phyloP scores from a whole-genome alignment of 805 yeast genomes.

The Blastobotrys chiropterorum region DNA sequence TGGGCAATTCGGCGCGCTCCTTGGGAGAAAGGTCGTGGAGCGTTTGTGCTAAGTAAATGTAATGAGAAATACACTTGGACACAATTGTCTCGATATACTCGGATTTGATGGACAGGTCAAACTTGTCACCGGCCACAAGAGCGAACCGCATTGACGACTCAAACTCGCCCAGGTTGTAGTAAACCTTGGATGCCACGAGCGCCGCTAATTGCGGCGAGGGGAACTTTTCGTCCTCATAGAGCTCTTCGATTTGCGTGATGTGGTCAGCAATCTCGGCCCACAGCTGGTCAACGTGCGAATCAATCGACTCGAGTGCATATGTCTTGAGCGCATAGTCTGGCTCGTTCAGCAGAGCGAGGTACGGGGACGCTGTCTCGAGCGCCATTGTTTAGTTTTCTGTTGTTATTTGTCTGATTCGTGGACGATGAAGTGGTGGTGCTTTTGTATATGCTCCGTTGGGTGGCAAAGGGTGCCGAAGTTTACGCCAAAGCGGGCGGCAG shows the following conservation, averaged over 20 bases:
- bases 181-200: conserved; percentile 80
- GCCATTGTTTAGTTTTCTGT: conserved; percentile 38
- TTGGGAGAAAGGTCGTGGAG: conserved; percentile 36
- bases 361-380: conserved; percentile 82
- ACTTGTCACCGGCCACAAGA: conserved; percentile 72
- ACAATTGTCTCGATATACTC: conserved; percentile 92
- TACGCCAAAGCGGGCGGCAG: background rate
- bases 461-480: background rate
- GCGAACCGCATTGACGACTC: conserved; percentile 87
- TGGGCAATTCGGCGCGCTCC: conserved; percentile 17
- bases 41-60: conserved; percentile 58
- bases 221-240: conserved; percentile 79
- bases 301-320: conserved; percentile 78
- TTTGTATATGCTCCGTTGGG: background rate
- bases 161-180: conserved; percentile 89
- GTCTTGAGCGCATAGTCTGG: conserved; percentile 68
- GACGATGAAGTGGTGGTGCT: background rate
- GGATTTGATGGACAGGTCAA: conserved; percentile 66
- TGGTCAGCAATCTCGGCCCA: conserved; percentile 98
- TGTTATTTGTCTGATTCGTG: background rate
- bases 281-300: conserved; percentile 76
- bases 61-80: conserved; percentile 83
- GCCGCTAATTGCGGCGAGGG: conserved; percentile 81
- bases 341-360: conserved; percentile 82
- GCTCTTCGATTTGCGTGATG: conserved; percentile 80